Evolutionary conservation across 257 asterid species (phyloP), one percentile per base, ranked within the genome.

Genomic region (Rehmannia glutinosa): DNA sequence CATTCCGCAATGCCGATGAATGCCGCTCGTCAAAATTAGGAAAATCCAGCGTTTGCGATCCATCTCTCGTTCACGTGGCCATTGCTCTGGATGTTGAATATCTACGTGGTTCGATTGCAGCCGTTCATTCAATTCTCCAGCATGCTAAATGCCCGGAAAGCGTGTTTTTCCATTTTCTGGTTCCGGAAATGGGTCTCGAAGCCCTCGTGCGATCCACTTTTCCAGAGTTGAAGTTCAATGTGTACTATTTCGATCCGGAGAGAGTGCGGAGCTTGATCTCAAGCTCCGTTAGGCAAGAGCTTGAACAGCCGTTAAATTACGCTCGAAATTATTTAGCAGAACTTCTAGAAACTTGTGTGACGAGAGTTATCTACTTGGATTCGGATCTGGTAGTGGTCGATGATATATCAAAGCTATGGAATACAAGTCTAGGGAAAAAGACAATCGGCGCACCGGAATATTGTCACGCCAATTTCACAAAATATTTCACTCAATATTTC

Each of bases 371-470:
- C 17, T 88, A 88, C 59, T 54, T 88, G 49, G 96, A 88, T 57
- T 88, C 96, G 16, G 96, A 88, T 77, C 80, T 88, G 47, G 77
- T 87, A 28, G 69, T 85, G 32, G 88, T 87, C 1, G 95, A 87
- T 41, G 92, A 87, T 25, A 62, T 87, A 1, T 69, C 76, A 1
- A 83, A 78, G 81, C 84, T 88, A 0, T 88, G 90, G 96, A 54
- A 52, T 5, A 73, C 80, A 7, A 58, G 60, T 30, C 51, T 87
- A 11, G 84, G 77, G 25, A 17, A 56, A 11, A 75, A 64, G 54
- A 80, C 86, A 8, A 52, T 87, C 64, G 96, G 90, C 16, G 85
- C 92, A 19, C 96, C 96, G 24, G 88, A 85, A 16, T 87, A 87
- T 36, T 87, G 92, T 66, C 87, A 83, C 72, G 86, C 87, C 16